Evolutionary conservation across 1,139 yeast genomes (phyloP).

Genomic region (Suhomyces taliae): DNA sequence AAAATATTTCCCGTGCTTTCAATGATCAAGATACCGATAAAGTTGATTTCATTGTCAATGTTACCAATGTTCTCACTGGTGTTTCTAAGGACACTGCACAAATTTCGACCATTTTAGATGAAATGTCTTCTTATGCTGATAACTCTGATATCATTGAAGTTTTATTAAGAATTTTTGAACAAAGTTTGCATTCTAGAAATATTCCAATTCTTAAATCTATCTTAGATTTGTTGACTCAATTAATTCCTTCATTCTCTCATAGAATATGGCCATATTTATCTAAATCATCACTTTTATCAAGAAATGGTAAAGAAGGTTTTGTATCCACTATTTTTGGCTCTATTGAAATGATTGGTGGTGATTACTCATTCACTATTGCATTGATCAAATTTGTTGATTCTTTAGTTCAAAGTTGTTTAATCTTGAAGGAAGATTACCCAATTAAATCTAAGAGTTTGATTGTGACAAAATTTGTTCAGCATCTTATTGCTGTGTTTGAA

Average conservation of each 20-base stretch:
- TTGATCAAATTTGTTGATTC: constrained; percentile 55
- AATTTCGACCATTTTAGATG: constrained; percentile 48
- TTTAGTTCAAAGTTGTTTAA: constrained; percentile 55
- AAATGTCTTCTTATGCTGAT: constrained; percentile 58
- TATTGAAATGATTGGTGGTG: constrained; percentile 69
- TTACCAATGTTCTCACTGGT: constrained; percentile 51
- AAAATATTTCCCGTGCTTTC: constrained; percentile 52
- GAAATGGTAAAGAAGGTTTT: constrained; percentile 69
- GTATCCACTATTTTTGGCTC: constrained; percentile 66
- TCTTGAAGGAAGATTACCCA: constrained; percentile 37
- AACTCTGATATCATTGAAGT: constrained; percentile 72
- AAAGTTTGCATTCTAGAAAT: constrained; percentile 58
- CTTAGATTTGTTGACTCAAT: constrained; percentile 50
- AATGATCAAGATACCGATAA: constrained; percentile 37
- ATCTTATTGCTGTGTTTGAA: constrained; percentile 68
- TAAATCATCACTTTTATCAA: constrained; percentile 63
- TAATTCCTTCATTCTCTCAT: constrained; percentile 53
- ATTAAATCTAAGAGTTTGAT: constrained; percentile 53
- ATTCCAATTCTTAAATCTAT: constrained; percentile 48
- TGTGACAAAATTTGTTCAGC: constrained; percentile 54
- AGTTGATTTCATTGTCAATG: constrained; percentile 43
- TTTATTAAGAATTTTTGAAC: constrained; percentile 65
- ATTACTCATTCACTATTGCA: constrained; percentile 62
- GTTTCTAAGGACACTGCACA: constrained; percentile 46
- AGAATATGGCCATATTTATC: constrained; percentile 80